A percentile compares a stretch with the other conserved stretches of the same genome.
phyloP scores from a whole-genome alignment of 768 basidiomycete species.

The Mycena rebaudengoi region DNA sequence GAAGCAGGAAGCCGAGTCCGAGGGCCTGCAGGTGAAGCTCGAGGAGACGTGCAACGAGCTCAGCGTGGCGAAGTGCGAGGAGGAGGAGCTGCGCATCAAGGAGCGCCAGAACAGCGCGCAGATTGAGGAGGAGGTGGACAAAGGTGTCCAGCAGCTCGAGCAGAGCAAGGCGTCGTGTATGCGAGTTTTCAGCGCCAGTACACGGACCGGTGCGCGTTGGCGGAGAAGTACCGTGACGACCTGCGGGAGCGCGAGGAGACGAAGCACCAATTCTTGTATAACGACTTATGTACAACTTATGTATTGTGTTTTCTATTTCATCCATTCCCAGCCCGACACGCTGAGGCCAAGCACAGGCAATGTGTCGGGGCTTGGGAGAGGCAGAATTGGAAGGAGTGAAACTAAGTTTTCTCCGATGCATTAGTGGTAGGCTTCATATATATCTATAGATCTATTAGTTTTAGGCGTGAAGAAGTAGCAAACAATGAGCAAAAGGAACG shows the following conservation, averaged over 20 bases:
- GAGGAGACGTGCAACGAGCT: constrained; percentile 85
- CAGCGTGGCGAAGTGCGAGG: constrained; percentile 83
- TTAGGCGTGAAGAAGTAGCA: no score
- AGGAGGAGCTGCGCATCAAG: constrained; percentile 90
- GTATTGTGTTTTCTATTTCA: no score
- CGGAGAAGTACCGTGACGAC: constrained; percentile 80
- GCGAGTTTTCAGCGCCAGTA: constrained; percentile 86
- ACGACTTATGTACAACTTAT: no score
- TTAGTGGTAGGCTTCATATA: no score
- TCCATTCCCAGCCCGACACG: no score
- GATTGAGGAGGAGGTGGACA: constrained; percentile 85
- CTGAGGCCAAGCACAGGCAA: no score
- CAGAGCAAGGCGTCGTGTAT: constrained; percentile 75
- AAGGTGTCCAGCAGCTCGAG: constrained; percentile 78
- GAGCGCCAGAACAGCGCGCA: constrained; percentile 78
- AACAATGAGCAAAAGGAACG: no score
- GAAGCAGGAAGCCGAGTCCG: constrained; percentile 85
- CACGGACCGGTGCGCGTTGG: constrained; percentile 83
- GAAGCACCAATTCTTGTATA: no score
- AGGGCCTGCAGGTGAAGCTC: constrained; percentile 77
- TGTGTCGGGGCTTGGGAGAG: no score
- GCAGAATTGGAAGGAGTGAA: no score
- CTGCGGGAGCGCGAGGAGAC: constrained; percentile 80
- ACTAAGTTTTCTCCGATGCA: no score
- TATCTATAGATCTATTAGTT: no score